Evolutionary conservation across 75 land plant genomes (phyloP).

Genomic region (Larix kaempferi): DNA sequence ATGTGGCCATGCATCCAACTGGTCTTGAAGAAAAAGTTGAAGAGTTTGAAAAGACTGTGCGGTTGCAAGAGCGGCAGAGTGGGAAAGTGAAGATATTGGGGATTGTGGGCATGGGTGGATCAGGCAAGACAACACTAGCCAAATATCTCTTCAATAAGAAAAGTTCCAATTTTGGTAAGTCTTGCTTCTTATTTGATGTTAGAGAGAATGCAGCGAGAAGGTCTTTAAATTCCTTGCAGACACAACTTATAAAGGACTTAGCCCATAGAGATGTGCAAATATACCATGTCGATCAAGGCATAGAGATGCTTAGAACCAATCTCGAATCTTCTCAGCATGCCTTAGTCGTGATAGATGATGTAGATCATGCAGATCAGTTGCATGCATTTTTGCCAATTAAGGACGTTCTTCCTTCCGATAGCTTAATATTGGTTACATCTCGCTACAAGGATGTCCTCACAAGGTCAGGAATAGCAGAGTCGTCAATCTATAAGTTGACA

Average conservation of each 20-base stretch:
- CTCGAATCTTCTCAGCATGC: not conserved
- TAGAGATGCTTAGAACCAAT: not conserved
- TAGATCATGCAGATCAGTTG: not conserved
- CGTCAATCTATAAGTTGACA: not conserved
- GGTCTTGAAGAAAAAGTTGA: not conserved
- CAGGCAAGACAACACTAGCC: not conserved
- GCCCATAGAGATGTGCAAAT: not conserved
- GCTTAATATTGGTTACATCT: not conserved
- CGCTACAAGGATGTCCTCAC: not conserved
- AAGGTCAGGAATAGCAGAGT: not conserved
- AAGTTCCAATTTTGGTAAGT: not conserved
- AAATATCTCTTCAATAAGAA: not conserved
- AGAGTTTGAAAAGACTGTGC: not conserved
- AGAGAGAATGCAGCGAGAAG: not conserved
- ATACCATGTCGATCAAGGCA: not conserved
- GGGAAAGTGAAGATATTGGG: not conserved
- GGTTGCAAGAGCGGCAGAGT: not conserved
- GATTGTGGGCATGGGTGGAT: not conserved
- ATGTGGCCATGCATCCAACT: not conserved
- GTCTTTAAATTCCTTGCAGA: not conserved
- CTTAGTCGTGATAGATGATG: not conserved
- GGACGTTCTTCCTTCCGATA: not conserved
- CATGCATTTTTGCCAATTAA: not conserved
- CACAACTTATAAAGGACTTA: not conserved
- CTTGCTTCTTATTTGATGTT: not conserved